Base-by-base conservation (phyloP, 164 flowering plant genomes). In the Magnolia sinica region DNA sequence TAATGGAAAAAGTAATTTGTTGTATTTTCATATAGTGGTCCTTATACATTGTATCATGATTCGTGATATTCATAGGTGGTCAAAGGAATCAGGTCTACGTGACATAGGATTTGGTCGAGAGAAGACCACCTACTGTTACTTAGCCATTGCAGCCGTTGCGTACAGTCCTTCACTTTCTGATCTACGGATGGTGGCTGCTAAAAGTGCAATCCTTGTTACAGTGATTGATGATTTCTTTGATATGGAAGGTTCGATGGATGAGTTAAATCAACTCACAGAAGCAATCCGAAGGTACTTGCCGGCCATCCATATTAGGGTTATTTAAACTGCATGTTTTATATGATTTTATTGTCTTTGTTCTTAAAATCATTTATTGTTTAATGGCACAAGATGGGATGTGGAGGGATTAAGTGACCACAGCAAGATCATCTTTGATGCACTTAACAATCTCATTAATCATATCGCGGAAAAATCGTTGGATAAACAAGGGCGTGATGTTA, bases 71-170 rank as follows among this genome's bases (percentile, higher is more conserved):
- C 23, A 23, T 71, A 71, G 74, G 61, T 71, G 74, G 74, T 8
- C 23, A 14, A 52, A 23, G 22, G 50, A 73, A 11, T 27, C 10
- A 1, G 74, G 74, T 24, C 31, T 73, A 7, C 3, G 64, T 9
- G 74, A 73, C n/a, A 52, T 58, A 13, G 74, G 74, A 59, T 73
- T 73, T 73, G 74, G 66, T 13, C 31, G 74, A 2, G 73, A 71
- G 61, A 71, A 71, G 9, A 50, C 73, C 29, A 52, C 29, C 3
- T 71, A 71, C n/a, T 71, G 73, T 52, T 71, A 71, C 24, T 22
- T 71, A 0, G 0, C 73, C 4, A 18, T n/a, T 49, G 73, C 73
- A 9, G 24, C 73, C 27, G 8, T 0, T 7, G 29, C 2, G n/a
- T 71, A 20, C 18, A 49, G n/a, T n/a, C 74, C 74, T 23, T 27